Evolutionary conservation across 176 grass and related monocot species (phyloP), one percentile per base, ranked within the genome.

Genomic region (Eragrostis nindensis): DNA sequence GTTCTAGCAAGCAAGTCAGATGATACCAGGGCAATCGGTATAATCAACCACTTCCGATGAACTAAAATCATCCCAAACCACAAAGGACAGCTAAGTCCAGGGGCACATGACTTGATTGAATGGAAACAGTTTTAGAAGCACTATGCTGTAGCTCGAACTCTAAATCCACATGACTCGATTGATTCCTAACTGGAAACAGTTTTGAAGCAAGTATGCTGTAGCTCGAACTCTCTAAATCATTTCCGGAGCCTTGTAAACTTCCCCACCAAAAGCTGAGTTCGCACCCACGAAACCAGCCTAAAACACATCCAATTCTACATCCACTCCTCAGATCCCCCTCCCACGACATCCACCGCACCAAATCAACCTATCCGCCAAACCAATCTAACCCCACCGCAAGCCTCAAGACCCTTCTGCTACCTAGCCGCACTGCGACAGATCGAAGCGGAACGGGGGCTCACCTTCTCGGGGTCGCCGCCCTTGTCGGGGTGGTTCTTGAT

Each of bases 401-500:
- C n/a, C n/a, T 3, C 8, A 14, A 0, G 29, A 62, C 16, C 14
- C 16, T 8, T 29, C 16, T 0, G 1, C 54, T 46, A 48, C 2
- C 32, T 14, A 0, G 15, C 8, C 47, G 16, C 36, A 17, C 3
- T n/a, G 30, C 0, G 4, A 70, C 55, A 55, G 72, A 73, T 87
- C 78, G 71, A 41, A 15, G 5, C 22, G 1, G 32, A 17, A 17
- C 14, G 8, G 15, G 11, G 9, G 38, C 74, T 70, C 66, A 97
- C 94, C 94, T 97, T 97, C 73, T 97, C 94, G 0, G 94, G 94
- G 82, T 97, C 91, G 11, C 94, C 94, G 48, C 91, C 94, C 88
- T 97, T 97, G 57, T 97, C 94, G 57, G 94, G 94, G 57, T 97
- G 94, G 84, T 93, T 97, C 91, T 97, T 97, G 80, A 97, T 97